These are phyloP conservation scores for Ceratocystis huliohia DNA, from an alignment of 2,329 filamentous ascomycete genomes.

Conservation along the genomic window DNA sequence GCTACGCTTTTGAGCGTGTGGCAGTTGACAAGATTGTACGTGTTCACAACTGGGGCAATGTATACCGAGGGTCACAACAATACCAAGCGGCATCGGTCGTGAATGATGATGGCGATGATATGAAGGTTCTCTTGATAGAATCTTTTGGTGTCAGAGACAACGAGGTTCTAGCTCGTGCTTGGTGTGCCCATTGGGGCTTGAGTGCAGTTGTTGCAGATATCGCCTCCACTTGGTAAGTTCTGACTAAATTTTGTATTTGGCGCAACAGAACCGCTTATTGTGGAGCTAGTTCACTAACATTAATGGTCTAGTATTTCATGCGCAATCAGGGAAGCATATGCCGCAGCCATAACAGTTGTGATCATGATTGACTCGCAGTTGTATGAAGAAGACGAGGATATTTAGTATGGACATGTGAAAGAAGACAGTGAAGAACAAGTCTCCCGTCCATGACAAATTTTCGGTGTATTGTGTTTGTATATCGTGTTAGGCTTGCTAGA, in stretches of 20 bases:
- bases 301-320: slow-evolving; percentile 47
- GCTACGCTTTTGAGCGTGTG: slow-evolving; percentile 49
- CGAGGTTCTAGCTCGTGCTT: slow-evolving; percentile 62
- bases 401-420: not conserved
- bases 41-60: slow-evolving; percentile 51
- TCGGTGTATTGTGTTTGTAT: not conserved
- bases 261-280: not conserved
- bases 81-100: slow-evolving; percentile 21
- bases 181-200: slow-evolving; percentile 65
- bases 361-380: slow-evolving; percentile 48
- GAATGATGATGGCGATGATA: slow-evolving; percentile 24
- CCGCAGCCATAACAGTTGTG: slow-evolving; percentile 58
- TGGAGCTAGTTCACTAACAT: slow-evolving; percentile 21
- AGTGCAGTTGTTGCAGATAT: slow-evolving; percentile 59
- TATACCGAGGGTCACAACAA: slow-evolving; percentile 27
- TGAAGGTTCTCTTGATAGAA: slow-evolving; percentile 54
- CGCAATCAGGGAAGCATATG: slow-evolving; percentile 62
- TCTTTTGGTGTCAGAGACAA: slow-evolving; percentile 62
- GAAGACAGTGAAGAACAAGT: not conserved
- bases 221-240: slow-evolving; percentile 50
- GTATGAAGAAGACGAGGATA: slow-evolving; percentile 19
- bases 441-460: not conserved
- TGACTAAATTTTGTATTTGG: not conserved
- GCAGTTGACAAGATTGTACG: slow-evolving; percentile 52
- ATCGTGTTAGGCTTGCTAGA: not conserved